Conservation (phyloP, 2,329 filamentous ascomycete species). For the Ophiostoma quercus region DNA sequence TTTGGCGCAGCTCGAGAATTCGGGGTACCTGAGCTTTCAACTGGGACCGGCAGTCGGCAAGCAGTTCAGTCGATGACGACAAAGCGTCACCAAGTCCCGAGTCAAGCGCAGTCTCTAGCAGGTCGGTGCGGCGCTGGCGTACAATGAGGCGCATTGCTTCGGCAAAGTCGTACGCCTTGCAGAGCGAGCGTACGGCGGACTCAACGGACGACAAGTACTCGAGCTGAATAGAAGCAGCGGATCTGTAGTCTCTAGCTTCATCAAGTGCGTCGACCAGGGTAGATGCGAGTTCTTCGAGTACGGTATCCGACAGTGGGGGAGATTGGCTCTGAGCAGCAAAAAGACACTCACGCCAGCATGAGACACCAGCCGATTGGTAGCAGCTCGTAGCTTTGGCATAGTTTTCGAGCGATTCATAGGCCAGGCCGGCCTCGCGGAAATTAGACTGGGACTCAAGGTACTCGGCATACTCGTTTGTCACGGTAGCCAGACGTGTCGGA, state of each 20-base stretch:
- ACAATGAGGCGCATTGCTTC: conserved; percentile 78
- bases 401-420: conserved; percentile 79
- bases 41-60: conserved; percentile 88
- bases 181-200: conserved; percentile 68
- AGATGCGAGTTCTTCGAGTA: conserved; percentile 63
- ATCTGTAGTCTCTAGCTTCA: conserved; percentile 77
- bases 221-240: conserved; percentile 72
- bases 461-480: conserved; percentile 74
- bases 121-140: conserved; percentile 53
- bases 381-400: conserved; percentile 70
- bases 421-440: conserved; percentile 80
- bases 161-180: conserved; percentile 80
- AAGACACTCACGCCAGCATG: conserved; percentile 85
- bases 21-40: conserved; percentile 79
- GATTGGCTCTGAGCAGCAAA: conserved; percentile 64
- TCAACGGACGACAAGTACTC: conserved; percentile 74
- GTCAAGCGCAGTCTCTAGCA: conserved; percentile 68
- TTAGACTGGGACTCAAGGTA: conserved; percentile 69
- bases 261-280: conserved; percentile 71
- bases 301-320: conserved; percentile 36
- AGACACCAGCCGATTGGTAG: conserved; percentile 71
- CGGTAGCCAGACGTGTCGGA: conserved; percentile 54
- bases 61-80: conserved; percentile 77
- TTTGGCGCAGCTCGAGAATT: conserved; percentile 72
- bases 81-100: conserved; percentile 73